Conservation (phyloP, 306 rosid genomes). For the Cucurbita ficifolia region DNA sequence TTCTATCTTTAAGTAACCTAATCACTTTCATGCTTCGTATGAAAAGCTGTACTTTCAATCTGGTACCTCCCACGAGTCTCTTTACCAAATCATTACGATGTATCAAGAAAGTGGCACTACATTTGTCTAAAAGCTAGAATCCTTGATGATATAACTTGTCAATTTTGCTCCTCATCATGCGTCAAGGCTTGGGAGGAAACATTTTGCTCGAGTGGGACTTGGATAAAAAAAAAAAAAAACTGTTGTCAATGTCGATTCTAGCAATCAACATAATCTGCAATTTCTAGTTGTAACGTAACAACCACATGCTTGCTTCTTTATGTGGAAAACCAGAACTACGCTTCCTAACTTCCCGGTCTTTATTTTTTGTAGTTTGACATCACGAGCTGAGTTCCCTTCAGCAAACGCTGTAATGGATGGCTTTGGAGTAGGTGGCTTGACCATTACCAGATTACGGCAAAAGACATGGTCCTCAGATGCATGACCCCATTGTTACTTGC, state of each 20-base stretch:
- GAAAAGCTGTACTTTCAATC: neutral
- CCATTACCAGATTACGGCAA: constrained; percentile 41
- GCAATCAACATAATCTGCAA: neutral
- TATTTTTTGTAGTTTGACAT: constrained; percentile 42
- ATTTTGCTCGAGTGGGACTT: neutral
- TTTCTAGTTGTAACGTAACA: neutral
- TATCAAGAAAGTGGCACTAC: neutral
- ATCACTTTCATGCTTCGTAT: neutral
- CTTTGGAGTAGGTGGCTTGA: constrained; percentile 81
- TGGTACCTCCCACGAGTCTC: neutral
- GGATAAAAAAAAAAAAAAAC: neutral
- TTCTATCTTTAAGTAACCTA: neutral
- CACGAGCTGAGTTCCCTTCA: constrained; percentile 86
- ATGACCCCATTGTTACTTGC: neutral
- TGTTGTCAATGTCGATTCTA: neutral
- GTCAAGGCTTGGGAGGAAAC: neutral
- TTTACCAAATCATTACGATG: neutral
- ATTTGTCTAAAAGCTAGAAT: neutral
- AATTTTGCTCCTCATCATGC: neutral
- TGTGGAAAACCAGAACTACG: too few relatives aligned
- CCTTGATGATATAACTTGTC: neutral
- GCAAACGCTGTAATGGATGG: constrained; percentile 68
- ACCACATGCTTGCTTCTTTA: neutral
- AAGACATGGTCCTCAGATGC: constrained; percentile 17
- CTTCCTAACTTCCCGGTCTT: too few relatives aligned